A percentile compares a stretch with the other conserved stretches of the same genome.
phyloP scores from a whole-genome alignment of 202 grass and related monocot genomes.

The Cymbopogon flexuosus region DNA sequence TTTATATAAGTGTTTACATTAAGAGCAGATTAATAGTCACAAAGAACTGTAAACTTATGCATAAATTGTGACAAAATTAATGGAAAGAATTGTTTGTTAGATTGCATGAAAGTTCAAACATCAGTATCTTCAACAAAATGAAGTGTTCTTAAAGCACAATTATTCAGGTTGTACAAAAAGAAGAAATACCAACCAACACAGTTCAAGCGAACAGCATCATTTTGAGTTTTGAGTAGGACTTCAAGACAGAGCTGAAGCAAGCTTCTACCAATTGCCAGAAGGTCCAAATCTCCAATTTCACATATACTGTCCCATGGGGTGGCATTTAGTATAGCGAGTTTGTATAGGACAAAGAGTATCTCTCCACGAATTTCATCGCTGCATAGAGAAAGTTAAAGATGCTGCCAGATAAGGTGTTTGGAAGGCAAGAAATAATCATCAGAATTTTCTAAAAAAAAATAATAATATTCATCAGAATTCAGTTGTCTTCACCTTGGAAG shows the following conservation, averaged over 20 bases:
- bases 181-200: slow-evolving; percentile 71
- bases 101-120: neutral
- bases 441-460: neutral
- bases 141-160: neutral
- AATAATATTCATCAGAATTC: slow-evolving; percentile 11
- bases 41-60: slow-evolving; percentile 14
- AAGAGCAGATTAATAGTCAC: slow-evolving; percentile 14
- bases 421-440: slow-evolving; percentile 16
- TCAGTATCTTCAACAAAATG: neutral
- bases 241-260: slow-evolving; percentile 65
- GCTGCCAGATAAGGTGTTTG: slow-evolving; percentile 10
- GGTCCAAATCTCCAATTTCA: slow-evolving; percentile 36
- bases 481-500: slow-evolving; percentile 67
- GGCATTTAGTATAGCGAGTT: slow-evolving; percentile 55
- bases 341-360: slow-evolving; percentile 84
- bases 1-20: neutral
- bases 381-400: slow-evolving; percentile 40
- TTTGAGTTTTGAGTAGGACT: slow-evolving; percentile 88
- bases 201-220: slow-evolving; percentile 75
- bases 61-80: neutral
- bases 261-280: slow-evolving; percentile 38
- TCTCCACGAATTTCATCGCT: slow-evolving; percentile 87
- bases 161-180: slow-evolving; percentile 2
- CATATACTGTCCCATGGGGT: slow-evolving; percentile 66
- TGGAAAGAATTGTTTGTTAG: slow-evolving; percentile 2